Conservation (phyloP, 2,329 filamentous ascomycete genomes). For the Cladosporium halotolerans region DNA sequence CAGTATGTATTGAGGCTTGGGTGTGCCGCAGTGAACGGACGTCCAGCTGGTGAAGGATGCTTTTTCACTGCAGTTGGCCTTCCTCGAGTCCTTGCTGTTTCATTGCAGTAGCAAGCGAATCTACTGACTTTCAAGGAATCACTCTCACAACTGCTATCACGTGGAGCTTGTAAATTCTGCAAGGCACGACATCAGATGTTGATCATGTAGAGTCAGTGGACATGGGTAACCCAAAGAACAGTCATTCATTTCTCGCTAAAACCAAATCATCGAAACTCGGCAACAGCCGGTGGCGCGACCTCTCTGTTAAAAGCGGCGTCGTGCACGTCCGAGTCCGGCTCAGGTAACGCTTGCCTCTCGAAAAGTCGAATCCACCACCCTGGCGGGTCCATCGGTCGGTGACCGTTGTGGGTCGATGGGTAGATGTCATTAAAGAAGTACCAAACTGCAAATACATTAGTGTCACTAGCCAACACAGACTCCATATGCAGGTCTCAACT, state of each 20-base stretch:
- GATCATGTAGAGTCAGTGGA: neutral
- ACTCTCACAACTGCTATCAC: too few species aligned
- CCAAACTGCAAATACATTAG: constrained; percentile 54
- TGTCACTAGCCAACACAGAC: neutral
- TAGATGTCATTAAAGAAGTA: constrained; percentile 98
- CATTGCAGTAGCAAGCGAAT: too few species aligned
- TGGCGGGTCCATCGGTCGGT: constrained; percentile 81
- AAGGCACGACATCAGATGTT: too few species aligned
- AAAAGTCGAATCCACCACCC: constrained; percentile 85
- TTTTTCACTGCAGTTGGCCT: too few species aligned
- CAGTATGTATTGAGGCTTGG: too few species aligned
- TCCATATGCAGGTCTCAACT: constrained; percentile 18
- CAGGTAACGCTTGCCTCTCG: constrained; percentile 40
- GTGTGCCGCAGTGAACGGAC: too few species aligned
- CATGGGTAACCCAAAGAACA: neutral
- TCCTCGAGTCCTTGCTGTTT: too few species aligned
- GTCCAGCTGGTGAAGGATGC: too few species aligned
- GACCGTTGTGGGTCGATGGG: constrained; percentile 78
- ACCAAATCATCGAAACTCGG: constrained; percentile 16
- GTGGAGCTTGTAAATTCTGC: too few species aligned
- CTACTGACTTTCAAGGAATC: too few species aligned
- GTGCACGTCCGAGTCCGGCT: constrained; percentile 24
- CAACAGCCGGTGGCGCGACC: constrained; percentile 24
- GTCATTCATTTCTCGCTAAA: neutral
- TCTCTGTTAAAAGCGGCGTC: constrained; percentile 26